Percentiles rank a stretch among this genome's conserved stretches.
phyloP scores from a whole-genome alignment of 345 rosid genomes.

The Arabidopsis suecica region DNA sequence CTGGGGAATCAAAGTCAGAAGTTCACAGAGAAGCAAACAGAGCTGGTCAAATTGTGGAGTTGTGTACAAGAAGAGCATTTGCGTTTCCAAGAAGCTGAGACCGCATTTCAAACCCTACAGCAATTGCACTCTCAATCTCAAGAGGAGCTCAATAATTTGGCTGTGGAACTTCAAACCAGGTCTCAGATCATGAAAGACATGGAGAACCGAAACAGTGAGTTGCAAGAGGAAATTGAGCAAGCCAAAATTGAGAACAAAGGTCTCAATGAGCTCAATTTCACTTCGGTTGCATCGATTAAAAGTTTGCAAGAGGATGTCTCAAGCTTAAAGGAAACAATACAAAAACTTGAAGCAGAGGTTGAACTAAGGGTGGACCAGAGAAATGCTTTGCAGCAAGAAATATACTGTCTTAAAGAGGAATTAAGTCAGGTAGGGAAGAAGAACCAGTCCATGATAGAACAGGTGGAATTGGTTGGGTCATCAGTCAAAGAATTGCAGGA shows the following conservation, averaged over 20 bases:
- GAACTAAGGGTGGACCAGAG: conserved; percentile 79
- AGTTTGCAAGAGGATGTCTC: conserved; percentile 74
- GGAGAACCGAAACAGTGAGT: conserved; percentile 63
- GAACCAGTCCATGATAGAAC: conserved; percentile 39
- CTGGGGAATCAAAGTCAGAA: conserved; percentile 69
- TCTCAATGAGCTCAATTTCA: conserved; percentile 54
- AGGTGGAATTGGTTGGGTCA: conserved; percentile 53
- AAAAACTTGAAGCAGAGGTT: conserved; percentile 83
- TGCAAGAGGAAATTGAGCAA: conserved; percentile 61
- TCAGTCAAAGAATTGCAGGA: conserved; percentile 65
- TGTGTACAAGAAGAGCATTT: conserved; percentile 86
- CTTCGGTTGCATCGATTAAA: conserved; percentile 59
- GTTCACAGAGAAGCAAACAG: conserved; percentile 85
- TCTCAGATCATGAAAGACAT: conserved; percentile 66
- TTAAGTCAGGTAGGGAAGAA: conserved; percentile 65
- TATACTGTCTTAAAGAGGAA: conserved; percentile 85
- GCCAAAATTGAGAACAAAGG: conserved; percentile 62
- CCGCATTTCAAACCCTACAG: conserved; percentile 94
- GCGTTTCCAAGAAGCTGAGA: conserved; percentile 90
- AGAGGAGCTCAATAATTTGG: conserved; percentile 83
- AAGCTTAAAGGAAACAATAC: conserved; percentile 66
- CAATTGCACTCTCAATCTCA: conserved; percentile 91
- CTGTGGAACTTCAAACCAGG: conserved; percentile 63
- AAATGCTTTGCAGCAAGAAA: conserved; percentile 91
- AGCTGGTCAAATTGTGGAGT: conserved; percentile 80